A percentile compares a stretch with the other conserved stretches of the same genome.
Conservation (phyloP, 148 eudicot genomes). For the Dianthus caryophyllus region DNA sequence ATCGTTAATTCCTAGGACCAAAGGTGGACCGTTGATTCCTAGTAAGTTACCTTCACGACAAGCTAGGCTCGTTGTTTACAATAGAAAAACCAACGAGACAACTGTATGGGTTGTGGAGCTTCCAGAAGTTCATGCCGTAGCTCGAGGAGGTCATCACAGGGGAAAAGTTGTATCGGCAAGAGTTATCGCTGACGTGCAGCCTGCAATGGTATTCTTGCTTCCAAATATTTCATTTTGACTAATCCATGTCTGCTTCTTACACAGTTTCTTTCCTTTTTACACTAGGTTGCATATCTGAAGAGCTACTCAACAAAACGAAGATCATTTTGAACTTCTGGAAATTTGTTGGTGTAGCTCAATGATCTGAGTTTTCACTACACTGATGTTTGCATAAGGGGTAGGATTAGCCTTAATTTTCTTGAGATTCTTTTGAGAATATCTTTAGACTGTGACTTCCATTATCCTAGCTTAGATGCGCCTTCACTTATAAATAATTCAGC, state of each 20-base stretch:
- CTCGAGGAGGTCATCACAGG: constrained; percentile 83
- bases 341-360: constrained; percentile 31
- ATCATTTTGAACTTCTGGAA: constrained; percentile 28
- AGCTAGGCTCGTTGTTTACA: constrained; percentile 68
- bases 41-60: constrained; percentile 66
- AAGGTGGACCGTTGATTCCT: constrained; percentile 55
- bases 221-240: background rate
- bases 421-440: constrained; percentile 7
- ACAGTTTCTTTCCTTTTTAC: constrained; percentile 9
- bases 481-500: background rate
- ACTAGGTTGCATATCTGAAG: constrained; percentile 25
- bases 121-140: constrained; percentile 64
- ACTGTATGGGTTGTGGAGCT: constrained; percentile 74
- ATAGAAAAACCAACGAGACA: constrained; percentile 65
- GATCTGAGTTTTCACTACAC: constrained; percentile 19
- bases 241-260: constrained; percentile 13
- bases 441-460: background rate
- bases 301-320: constrained; percentile 31
- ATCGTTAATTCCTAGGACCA: constrained; percentile 52
- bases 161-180: constrained; percentile 67
- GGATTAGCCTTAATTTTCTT: constrained; percentile 18
- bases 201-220: constrained; percentile 58
- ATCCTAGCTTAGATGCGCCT: background rate
- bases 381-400: constrained; percentile 16
- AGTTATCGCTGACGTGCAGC: constrained; percentile 70